Percentiles rank a stretch among this genome's conserved stretches.
Evolutionary conservation across 495 filamentous ascomycete genomes (phyloP).

Genomic region (Neurospora pannonica): DNA sequence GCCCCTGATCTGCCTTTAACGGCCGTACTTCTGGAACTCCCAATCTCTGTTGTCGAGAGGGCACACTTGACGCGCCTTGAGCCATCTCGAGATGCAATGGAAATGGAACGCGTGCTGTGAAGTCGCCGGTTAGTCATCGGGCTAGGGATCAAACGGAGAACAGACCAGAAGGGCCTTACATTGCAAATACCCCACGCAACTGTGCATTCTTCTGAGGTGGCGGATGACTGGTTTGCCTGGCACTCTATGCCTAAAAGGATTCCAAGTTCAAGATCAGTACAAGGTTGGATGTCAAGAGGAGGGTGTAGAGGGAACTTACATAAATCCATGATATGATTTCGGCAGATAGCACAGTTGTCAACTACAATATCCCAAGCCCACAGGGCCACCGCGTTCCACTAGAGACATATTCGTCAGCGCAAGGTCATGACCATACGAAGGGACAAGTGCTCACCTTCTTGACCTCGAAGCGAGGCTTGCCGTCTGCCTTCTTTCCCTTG

Average conservation of each 20-base stretch:
- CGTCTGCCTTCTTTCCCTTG: slow-evolving; percentile 49
- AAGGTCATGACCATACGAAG: not conserved
- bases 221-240: slow-evolving; percentile 98
- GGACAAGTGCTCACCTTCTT: slow-evolving; percentile 65
- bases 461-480: slow-evolving; percentile 93
- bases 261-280: slow-evolving; percentile 1
- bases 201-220: slow-evolving; percentile 95
- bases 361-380: slow-evolving; percentile 99
- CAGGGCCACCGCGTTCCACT: slow-evolving; percentile 99
- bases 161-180: slow-evolving; percentile 43
- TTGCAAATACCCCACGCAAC: slow-evolving; percentile 99
- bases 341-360: slow-evolving; percentile 98
- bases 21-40: slow-evolving; percentile 99
- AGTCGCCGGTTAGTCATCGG: slow-evolving; percentile 12
- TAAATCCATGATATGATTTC: slow-evolving; percentile 99
- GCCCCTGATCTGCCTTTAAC: slow-evolving; percentile 21
- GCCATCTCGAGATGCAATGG: slow-evolving; percentile 98
- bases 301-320: slow-evolving; percentile 45
- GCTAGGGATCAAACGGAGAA: not conserved
- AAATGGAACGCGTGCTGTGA: slow-evolving; percentile 96
- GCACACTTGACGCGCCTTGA: slow-evolving; percentile 99
- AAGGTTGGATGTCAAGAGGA: not conserved
- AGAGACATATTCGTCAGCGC: slow-evolving; percentile 10
- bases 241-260: slow-evolving; percentile 76
- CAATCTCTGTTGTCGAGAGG: slow-evolving; percentile 97